Conservation (phyloP, 2,329 filamentous ascomycete species). For the Trichophyton mentagrophytes region DNA sequence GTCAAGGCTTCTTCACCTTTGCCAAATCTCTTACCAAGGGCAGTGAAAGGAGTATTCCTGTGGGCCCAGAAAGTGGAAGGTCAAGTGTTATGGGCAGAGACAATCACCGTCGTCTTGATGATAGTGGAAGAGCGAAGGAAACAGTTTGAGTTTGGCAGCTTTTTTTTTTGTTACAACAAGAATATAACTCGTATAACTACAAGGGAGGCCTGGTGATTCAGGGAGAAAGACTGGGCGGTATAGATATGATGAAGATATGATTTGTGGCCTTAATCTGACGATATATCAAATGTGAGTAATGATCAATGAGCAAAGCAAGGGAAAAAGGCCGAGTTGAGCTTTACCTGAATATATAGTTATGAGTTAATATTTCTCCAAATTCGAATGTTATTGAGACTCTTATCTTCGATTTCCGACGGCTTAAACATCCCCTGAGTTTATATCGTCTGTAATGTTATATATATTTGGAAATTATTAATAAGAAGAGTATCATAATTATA, state of each 20-base stretch:
- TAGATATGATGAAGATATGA: background rate
- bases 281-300: background rate
- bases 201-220: background rate
- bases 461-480: no score
- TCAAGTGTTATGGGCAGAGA: conserved; percentile 10
- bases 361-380: background rate
- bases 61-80: conserved; percentile 8
- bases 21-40: conserved; percentile 20
- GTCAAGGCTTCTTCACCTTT: conserved; percentile 24
- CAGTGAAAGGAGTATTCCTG: conserved; percentile 17
- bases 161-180: no score
- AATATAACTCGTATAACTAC: background rate
- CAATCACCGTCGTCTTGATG: background rate
- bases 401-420: no score
- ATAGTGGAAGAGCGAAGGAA: background rate
- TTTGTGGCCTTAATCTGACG: background rate
- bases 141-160: background rate
- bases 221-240: background rate
- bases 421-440: no score
- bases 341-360: background rate
- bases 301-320: background rate
- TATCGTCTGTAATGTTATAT: no score
- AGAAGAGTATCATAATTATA: no score
- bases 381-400: background rate
- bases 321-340: background rate